A percentile compares a stretch with the other conserved stretches of the same genome.
phyloP scores from a whole-genome alignment of 2,329 filamentous ascomycete genomes.

The Cladosporium oxysporum region DNA sequence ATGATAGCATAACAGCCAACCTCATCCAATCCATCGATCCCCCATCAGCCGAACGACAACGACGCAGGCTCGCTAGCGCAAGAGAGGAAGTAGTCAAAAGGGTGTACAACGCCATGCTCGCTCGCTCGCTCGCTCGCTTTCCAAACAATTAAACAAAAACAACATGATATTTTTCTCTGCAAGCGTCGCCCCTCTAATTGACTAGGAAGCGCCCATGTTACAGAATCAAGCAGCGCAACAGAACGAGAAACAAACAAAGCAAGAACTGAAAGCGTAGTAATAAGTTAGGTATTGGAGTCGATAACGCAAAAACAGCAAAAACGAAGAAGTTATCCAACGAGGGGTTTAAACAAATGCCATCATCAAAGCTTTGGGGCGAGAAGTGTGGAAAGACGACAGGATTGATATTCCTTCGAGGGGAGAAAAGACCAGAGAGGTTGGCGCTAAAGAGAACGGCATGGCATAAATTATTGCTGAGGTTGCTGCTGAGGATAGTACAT shows the following conservation, averaged over 20 bases:
- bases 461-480: conserved; percentile 21
- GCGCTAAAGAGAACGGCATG: neutral
- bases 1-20: neutral
- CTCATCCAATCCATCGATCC: neutral
- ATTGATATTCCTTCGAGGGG: neutral
- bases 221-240: neutral
- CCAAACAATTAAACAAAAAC: neutral
- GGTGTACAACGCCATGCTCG: neutral
- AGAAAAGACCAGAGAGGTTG: neutral
- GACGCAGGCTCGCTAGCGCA: neutral
- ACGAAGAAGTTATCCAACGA: neutral
- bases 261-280: neutral
- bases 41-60: neutral
- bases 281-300: neutral
- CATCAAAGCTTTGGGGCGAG: neutral
- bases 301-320: no score
- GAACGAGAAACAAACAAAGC: neutral
- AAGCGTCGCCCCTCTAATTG: neutral
- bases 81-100: neutral
- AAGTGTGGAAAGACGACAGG: neutral
- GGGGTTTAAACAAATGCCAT: neutral
- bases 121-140: conserved; percentile 8
- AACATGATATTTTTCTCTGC: neutral
- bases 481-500: conserved; percentile 27
- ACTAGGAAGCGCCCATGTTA: neutral